A percentile compares a stretch with the other conserved stretches of the same genome.
Evolutionary conservation across 345 rosid species (phyloP).

Genomic region (Lepidium didymum): DNA sequence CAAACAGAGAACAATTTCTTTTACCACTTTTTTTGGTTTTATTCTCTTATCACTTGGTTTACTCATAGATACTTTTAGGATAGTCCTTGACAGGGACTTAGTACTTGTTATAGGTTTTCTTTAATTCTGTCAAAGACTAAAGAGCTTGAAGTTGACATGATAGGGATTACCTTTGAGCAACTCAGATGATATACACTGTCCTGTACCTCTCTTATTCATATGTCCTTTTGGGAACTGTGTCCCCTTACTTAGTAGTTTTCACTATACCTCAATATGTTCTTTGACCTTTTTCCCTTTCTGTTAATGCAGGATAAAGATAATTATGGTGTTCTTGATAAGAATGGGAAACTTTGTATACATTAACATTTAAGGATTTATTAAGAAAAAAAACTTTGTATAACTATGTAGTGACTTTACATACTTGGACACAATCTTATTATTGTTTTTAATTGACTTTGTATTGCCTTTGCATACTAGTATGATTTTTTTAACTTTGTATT

Average conservation of each 20-base stretch:
- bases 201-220: conserved; percentile 30
- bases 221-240: neutral
- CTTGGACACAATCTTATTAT: no score
- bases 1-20: neutral
- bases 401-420: no score
- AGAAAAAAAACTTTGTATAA: no score
- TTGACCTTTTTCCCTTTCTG: neutral
- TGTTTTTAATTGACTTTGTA: no score
- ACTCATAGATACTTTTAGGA: neutral
- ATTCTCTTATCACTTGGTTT: no score
- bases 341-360: conserved; percentile 41
- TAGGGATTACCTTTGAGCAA: conserved; percentile 1
- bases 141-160: conserved; percentile 42
- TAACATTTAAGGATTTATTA: no score
- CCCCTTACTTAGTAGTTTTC: neutral
- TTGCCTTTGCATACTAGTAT: no score
- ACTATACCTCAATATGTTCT: neutral
- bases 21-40: neutral
- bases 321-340: conserved; percentile 27
- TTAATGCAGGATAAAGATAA: conserved; percentile 39
- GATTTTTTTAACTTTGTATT: no score
- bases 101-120: conserved; percentile 40
- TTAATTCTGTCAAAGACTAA: conserved; percentile 67
- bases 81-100: neutral
- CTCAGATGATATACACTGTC: conserved; percentile 45